Conservation (phyloP, 805 yeast species). For the baker's yeast (Saccharomyces cerevisiae) region DNA sequence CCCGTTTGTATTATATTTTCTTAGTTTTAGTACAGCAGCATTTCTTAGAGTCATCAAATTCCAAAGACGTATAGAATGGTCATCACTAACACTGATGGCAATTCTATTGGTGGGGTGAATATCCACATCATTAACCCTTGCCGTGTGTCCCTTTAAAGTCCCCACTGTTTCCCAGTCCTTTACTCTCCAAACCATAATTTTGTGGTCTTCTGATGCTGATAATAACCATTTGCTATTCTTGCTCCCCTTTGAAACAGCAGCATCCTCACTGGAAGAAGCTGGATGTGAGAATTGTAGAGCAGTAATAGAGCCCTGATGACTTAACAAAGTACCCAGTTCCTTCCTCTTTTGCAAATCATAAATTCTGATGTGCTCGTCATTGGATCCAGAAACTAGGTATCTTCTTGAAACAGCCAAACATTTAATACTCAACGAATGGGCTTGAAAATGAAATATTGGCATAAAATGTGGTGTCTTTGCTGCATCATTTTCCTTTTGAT, state of each 20-base stretch:
- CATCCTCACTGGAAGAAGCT: conserved; percentile 17
- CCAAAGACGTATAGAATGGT: conserved; percentile 82
- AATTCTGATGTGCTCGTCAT: conserved; percentile 90
- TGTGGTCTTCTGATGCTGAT: conserved; percentile 87
- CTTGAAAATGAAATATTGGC: conserved; percentile 92
- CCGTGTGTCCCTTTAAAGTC: conserved; percentile 79
- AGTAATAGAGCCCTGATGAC: conserved; percentile 85
- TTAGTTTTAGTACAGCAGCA: conserved; percentile 74
- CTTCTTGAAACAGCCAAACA: conserved; percentile 75
- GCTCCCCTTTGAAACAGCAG: conserved; percentile 31
- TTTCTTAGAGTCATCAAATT: conserved; percentile 93
- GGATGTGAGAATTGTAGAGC: conserved; percentile 62
- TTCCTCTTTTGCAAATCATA: conserved; percentile 90
- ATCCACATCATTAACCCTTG: conserved; percentile 73
- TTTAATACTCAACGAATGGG: conserved; percentile 84
- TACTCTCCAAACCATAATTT: conserved; percentile 84
- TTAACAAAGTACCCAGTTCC: conserved; percentile 82
- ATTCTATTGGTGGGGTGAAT: conserved; percentile 87
- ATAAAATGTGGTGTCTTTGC: conserved; percentile 57
- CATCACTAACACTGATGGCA: conserved; percentile 83
- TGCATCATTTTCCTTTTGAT: not conserved
- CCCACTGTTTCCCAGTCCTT: conserved; percentile 95
- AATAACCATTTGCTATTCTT: conserved; percentile 63
- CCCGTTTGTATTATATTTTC: conserved; percentile 58
- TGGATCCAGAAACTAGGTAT: conserved; percentile 86